Evolutionary conservation across 306 rosid genomes (phyloP).

Genomic region (Heteromeles arbutifolia): DNA sequence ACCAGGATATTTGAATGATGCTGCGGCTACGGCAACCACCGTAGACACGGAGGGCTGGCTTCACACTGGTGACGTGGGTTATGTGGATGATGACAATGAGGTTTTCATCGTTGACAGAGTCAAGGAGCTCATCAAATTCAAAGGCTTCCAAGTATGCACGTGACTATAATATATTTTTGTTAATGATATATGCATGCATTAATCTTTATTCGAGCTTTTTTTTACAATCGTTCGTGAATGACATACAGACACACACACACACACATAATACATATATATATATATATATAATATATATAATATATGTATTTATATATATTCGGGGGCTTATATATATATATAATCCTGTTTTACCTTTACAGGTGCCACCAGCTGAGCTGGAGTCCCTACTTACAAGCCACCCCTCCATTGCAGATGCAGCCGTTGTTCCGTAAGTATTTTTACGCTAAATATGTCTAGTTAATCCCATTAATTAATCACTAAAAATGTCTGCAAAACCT

Average conservation of each 20-base stretch:
- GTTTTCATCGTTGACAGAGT: conserved; percentile 81
- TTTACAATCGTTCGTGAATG: too few relatives aligned
- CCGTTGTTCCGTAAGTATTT: conserved; percentile 81
- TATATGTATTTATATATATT: too few relatives aligned
- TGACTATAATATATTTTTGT: not conserved
- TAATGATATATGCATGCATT: too few relatives aligned
- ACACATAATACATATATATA: rapidly evolving
- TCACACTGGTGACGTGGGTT: conserved; percentile 88
- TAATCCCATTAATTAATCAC: not conserved
- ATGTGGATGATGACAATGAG: conserved; percentile 65
- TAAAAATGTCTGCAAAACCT: not conserved
- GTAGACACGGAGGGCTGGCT: conserved; percentile 79
- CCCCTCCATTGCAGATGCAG: conserved; percentile 78
- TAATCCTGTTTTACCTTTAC: not conserved
- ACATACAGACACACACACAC: too few relatives aligned
- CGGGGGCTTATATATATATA: too few relatives aligned
- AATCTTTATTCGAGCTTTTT: too few relatives aligned
- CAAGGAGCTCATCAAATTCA: conserved; percentile 84
- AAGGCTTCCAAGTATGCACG: conserved; percentile 75
- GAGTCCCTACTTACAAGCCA: conserved; percentile 78
- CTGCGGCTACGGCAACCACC: conserved; percentile 51
- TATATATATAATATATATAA: too few relatives aligned
- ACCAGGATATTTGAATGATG: conserved; percentile 67
- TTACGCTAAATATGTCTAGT: not conserved
- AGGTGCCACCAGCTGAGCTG: conserved; percentile 96